Evolutionary conservation across 2,329 filamentous ascomycete species (phyloP), one percentile per base, ranked within the genome.

Genomic region (Colletotrichum tropicale): DNA sequence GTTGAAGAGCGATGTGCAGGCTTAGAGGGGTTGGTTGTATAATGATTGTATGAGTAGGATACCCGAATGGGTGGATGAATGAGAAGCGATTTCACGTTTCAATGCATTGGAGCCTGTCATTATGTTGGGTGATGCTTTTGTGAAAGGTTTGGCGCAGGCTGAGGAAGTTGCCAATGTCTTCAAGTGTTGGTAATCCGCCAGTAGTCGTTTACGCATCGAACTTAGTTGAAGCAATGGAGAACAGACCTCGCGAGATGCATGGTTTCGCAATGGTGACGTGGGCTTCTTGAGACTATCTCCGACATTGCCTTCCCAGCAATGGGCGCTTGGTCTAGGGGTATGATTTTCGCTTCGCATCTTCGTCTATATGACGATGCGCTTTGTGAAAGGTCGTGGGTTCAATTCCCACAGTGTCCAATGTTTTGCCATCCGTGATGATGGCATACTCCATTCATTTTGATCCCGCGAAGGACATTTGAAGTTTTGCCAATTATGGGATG

Each of bases 1-100:
- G 52, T 77, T 86, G 71, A 78, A 82, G 68, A 76, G 61, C 65
- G 75, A 77, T 24, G 72, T 71, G 24, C 66, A 72, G 68, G 76
- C 76, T 13, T 78, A 43, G 62, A 8, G 28, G 21, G 24, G 12
- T 3, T 15, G 16, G 8, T 4, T 15, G 7, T 4, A 18, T 43
- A 7, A 75, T 43, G 38, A 75, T 24, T 74, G 71, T 74, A 76
- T 48, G 61, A 74, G 13, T 62, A 74, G 24, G 21, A 56, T 48
- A 32, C 55, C 62, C 18, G 2, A 0, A 3, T 18, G 26, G 72
- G 55, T 43, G 18, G 26, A 66, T 38, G 52, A 66, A 71, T 43
- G 12, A 43, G 36, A 69, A 65, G 13, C n/a, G 8, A 58, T 48
- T 65, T 58, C 16, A n/a, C 10, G 24, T 48, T 16, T 32, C 21